These are phyloP conservation scores for Nevesoporus exiguus DNA, from an alignment of 768 basidiomycete genomes.

Conservation along the genomic window DNA sequence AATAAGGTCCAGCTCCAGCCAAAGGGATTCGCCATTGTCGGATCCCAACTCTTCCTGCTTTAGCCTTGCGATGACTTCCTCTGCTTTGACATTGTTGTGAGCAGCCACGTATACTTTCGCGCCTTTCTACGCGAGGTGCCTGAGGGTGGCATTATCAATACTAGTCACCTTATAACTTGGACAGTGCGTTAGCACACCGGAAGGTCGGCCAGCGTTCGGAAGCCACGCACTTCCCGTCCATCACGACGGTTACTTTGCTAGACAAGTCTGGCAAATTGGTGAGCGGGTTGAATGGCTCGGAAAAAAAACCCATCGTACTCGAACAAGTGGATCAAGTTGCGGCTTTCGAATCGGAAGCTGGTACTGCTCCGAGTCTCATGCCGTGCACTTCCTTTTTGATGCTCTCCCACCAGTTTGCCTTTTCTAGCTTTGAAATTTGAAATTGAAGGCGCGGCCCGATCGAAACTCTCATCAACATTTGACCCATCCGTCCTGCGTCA, in stretches of 20 bases:
- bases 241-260: slow-evolving; percentile 49
- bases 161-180: slow-evolving; percentile 37
- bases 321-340: no score
- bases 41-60: slow-evolving; percentile 41
- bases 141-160: slow-evolving; percentile 50
- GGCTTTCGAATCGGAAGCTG: no score
- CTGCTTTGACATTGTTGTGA: slow-evolving; percentile 44
- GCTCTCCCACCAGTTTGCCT: no score
- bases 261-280: slow-evolving; percentile 36
- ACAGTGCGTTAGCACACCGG: neutral
- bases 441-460: no score
- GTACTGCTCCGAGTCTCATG: no score
- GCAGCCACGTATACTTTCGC: slow-evolving; percentile 61
- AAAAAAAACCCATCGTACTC: slow-evolving; percentile 15
- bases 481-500: no score
- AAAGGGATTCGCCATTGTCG: slow-evolving; percentile 46
- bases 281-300: slow-evolving; percentile 32
- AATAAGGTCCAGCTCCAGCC: slow-evolving; percentile 49
- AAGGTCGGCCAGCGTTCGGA: no score
- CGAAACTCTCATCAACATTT: no score
- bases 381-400: no score
- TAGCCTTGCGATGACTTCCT: slow-evolving; percentile 46
- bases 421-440: no score
- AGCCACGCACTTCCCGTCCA: slow-evolving; percentile 49
- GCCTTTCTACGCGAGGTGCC: slow-evolving; percentile 48